Percentiles rank a stretch among this genome's conserved stretches.
phyloP scores from a whole-genome alignment of 75 land plant genomes.

The Picea glauca region DNA sequence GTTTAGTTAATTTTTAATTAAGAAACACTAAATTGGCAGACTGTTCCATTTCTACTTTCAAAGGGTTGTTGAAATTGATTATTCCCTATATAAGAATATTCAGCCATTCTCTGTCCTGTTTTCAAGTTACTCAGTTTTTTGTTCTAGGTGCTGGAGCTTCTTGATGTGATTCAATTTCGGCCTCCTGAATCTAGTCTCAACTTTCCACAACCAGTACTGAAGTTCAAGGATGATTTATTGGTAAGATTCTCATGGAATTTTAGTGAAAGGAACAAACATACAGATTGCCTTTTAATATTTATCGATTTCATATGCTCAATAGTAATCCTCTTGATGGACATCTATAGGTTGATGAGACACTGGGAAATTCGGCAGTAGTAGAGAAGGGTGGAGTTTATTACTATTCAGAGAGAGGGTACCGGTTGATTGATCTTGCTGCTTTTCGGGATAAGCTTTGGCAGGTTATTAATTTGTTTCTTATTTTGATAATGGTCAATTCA shows the following conservation, averaged over 20 bases:
- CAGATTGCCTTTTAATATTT: background rate
- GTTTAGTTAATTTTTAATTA: background rate
- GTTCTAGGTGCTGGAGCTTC: slow-evolving; percentile 75
- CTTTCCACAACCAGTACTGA: slow-evolving; percentile 48
- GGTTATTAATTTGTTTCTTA: slow-evolving; percentile 34
- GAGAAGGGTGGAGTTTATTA: slow-evolving; percentile 84
- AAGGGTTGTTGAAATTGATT: background rate
- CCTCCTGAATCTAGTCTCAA: slow-evolving; percentile 60
- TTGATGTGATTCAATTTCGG: slow-evolving; percentile 79
- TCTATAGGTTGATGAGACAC: slow-evolving; percentile 71
- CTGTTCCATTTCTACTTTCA: background rate
- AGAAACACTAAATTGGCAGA: background rate
- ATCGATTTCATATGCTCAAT: background rate
- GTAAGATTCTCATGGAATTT: slow-evolving; percentile 30
- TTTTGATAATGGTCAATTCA: background rate
- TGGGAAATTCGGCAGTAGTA: slow-evolving; percentile 57
- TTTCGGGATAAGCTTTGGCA: slow-evolving; percentile 86
- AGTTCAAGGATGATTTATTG: slow-evolving; percentile 50
- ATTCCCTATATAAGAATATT: background rate
- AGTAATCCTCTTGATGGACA: background rate
- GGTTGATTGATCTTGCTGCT: slow-evolving; percentile 81
- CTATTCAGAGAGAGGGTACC: slow-evolving; percentile 90
- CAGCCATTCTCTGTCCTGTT: background rate
- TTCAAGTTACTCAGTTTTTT: background rate
- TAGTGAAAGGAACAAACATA: background rate